Evolutionary conservation across 441 rosid species (phyloP).

Genomic region (Cnidoscolus chayamansa): DNA sequence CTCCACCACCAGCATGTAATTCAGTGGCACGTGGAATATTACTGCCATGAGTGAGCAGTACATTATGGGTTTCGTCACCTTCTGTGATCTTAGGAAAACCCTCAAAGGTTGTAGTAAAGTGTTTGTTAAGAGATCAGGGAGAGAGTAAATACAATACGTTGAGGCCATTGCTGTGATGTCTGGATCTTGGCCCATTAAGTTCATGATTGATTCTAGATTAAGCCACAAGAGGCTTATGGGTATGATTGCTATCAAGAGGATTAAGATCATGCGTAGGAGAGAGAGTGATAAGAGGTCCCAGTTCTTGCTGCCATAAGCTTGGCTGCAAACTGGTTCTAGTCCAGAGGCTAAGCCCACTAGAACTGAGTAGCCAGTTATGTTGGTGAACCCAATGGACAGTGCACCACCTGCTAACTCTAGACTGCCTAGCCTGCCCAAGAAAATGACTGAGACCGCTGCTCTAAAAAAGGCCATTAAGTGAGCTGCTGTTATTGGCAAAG

Average conservation of each 20-base stretch:
- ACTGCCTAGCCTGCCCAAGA: slow-evolving; percentile 86
- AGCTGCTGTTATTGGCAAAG: slow-evolving; percentile 78
- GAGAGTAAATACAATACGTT: slow-evolving; percentile 69
- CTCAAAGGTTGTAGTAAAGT: slow-evolving; percentile 77
- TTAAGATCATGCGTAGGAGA: slow-evolving; percentile 79
- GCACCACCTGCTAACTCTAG: slow-evolving; percentile 97
- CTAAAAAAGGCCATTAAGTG: slow-evolving; percentile 77
- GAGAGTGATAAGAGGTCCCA: slow-evolving; percentile 87
- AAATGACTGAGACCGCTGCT: slow-evolving; percentile 76
- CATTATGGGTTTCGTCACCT: slow-evolving; percentile 86
- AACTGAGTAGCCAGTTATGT: slow-evolving; percentile 96
- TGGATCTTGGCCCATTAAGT: slow-evolving; percentile 76
- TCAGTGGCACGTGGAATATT: slow-evolving; percentile 73
- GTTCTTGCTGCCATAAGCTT: slow-evolving; percentile 85
- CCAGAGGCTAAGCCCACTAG: slow-evolving; percentile 90
- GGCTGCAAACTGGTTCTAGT: slow-evolving; percentile 94
- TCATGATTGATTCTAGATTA: slow-evolving; percentile 77
- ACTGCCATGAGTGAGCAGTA: slow-evolving; percentile 80
- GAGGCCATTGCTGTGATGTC: slow-evolving; percentile 81
- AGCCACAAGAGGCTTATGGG: slow-evolving; percentile 83
- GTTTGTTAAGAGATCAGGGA: slow-evolving; percentile 85
- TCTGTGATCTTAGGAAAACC: slow-evolving; percentile 81
- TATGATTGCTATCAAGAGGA: slow-evolving; percentile 61
- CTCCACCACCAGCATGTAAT: slow-evolving; percentile 55
- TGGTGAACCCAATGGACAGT: slow-evolving; percentile 89